Percentiles rank a stretch among this genome's conserved stretches.
Evolutionary conservation across 2,329 filamentous ascomycete species (phyloP).

Genomic region (Neofusicoccum ribis): DNA sequence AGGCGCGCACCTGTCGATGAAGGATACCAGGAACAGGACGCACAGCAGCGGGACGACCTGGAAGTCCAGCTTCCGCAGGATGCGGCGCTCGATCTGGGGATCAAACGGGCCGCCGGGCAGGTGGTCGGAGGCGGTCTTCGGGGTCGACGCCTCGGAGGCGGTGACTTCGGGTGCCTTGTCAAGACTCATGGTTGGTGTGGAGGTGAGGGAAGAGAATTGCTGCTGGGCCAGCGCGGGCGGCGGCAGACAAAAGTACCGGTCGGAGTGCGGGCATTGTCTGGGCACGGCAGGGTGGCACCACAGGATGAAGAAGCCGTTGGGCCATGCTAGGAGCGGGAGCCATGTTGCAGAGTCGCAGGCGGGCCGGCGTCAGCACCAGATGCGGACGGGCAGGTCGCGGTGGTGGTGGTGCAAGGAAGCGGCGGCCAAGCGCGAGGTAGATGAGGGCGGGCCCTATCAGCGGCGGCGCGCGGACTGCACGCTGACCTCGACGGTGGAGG

Average conservation of each 20-base stretch:
- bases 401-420: background rate
- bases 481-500: too few species aligned
- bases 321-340: background rate
- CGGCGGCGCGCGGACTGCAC: background rate
- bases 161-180: slow-evolving; percentile 3
- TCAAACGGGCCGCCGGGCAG: slow-evolving; percentile 25
- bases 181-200: background rate
- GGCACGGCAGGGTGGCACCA: background rate
- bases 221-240: background rate
- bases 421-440: background rate
- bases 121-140: background rate
- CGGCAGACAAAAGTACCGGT: background rate
- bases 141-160: background rate
- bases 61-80: slow-evolving; percentile 34
- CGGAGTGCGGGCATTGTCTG: background rate
- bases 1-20: slow-evolving; percentile 29
- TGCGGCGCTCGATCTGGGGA: slow-evolving; percentile 27
- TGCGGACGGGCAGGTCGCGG: background rate
- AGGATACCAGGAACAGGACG: slow-evolving; percentile 35
- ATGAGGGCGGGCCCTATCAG: background rate
- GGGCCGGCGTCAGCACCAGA: slow-evolving; percentile 6
- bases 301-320: background rate
- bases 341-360: background rate
- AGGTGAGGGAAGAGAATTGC: background rate
- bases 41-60: slow-evolving; percentile 34